Conservation (phyloP, 192 early-diverging fungal species). For the Mortierella claussenii region DNA sequence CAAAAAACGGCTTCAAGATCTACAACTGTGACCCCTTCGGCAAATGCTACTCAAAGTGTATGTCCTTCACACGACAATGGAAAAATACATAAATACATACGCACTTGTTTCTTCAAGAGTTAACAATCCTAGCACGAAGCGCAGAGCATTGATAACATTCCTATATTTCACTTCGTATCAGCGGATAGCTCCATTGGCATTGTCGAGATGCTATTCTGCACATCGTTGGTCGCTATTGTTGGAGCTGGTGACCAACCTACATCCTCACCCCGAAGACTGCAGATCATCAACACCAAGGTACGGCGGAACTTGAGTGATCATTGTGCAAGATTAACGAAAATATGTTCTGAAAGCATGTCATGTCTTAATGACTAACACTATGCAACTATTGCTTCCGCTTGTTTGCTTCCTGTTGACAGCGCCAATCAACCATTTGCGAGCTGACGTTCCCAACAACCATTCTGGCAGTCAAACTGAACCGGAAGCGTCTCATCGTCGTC, state of each 20-base stretch:
- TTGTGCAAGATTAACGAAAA: too few relatives aligned
- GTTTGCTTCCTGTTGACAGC: slow-evolving; percentile 54
- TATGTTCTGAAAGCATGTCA: too few relatives aligned
- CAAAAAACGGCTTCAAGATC: slow-evolving; percentile 89
- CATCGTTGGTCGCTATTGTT: slow-evolving; percentile 95
- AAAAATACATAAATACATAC: not conserved
- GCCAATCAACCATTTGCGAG: slow-evolving; percentile 98
- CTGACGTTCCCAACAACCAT: slow-evolving; percentile 94
- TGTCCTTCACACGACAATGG: not conserved
- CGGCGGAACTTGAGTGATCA: too few relatives aligned
- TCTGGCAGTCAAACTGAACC: slow-evolving; percentile 95
- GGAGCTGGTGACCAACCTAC: slow-evolving; percentile 91
- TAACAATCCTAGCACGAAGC: too few relatives aligned
- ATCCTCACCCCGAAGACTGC: slow-evolving; percentile 88
- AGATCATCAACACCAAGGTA: slow-evolving; percentile 98
- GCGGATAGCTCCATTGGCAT: slow-evolving; percentile 91
- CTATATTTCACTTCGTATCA: slow-evolving; percentile 14
- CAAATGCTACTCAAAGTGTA: slow-evolving; percentile 90
- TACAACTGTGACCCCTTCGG: slow-evolving; percentile 98
- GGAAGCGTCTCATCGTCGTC: slow-evolving; percentile 91
- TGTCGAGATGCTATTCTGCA: slow-evolving; percentile 98
- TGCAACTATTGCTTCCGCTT: not conserved
- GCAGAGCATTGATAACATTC: too few relatives aligned
- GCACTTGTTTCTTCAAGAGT: not conserved
- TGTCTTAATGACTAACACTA: not conserved